A percentile compares a stretch with the other conserved stretches of the same genome.
These are phyloP conservation scores for Crithidia thermophila DNA, from an alignment of 208 protist species.

Conservation along the genomic window DNA sequence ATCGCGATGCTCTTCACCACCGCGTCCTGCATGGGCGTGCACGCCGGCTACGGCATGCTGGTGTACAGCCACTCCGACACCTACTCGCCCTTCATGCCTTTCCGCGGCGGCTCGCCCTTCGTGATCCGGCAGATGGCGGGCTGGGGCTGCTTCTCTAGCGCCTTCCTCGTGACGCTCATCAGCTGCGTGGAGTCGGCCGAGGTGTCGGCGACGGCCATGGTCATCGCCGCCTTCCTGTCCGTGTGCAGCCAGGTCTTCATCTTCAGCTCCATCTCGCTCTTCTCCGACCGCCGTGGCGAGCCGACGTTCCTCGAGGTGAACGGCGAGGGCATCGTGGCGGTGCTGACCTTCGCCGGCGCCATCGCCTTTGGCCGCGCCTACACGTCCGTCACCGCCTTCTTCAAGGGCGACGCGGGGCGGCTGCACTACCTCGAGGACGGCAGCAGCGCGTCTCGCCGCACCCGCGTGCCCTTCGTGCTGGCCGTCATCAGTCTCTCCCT, in stretches of 20 bases:
- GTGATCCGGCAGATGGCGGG: conserved; percentile 61
- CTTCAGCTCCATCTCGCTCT: conserved; percentile 66
- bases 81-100: conserved; percentile 78
- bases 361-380: conserved; percentile 67
- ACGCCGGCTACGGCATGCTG: conserved; percentile 74
- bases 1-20: conserved; percentile 61
- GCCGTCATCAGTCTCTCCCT: conserved; percentile 52
- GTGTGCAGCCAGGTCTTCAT: conserved; percentile 63
- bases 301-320: conserved; percentile 75
- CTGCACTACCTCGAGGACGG: conserved; percentile 19
- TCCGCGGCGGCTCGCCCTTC: conserved; percentile 68
- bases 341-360: conserved; percentile 59
- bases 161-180: conserved; percentile 66
- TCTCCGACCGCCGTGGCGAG: conserved; percentile 33
- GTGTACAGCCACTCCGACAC: conserved; percentile 36
- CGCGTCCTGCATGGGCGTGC: conserved; percentile 58
- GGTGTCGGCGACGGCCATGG: conserved; percentile 39
- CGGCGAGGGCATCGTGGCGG: conserved; percentile 73
- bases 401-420: conserved; percentile 15
- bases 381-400: conserved; percentile 43
- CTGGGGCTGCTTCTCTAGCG: conserved; percentile 58
- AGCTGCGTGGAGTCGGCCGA: conserved; percentile 47
- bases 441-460: conserved; percentile 12
- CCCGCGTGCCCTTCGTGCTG: conserved; percentile 71
- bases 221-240: conserved; percentile 55